Base-by-base conservation (phyloP, 371 early-diverging fungal genomes). In the Nematocida sp. region DNA sequence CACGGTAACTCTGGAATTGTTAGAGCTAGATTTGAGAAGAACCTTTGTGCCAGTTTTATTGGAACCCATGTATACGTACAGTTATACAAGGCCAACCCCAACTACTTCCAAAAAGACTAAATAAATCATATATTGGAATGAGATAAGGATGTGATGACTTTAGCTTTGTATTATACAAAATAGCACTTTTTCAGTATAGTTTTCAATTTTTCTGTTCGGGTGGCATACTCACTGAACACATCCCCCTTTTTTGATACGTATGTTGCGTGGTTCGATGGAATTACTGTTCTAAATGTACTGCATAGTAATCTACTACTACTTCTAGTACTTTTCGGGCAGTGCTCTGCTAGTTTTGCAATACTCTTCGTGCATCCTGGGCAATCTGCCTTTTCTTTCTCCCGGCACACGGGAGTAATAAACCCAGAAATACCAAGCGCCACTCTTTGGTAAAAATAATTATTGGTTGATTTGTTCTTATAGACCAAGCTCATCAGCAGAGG, bases 1-100 rank as follows among this genome's bases (percentile, higher is more conserved):
- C 88, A 87, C 74, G 88, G 88, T 33, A 85, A 85, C 57, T 81
- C 71, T 57, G 88, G 88, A n/a, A 75, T 84, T 15, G 85, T 87
- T 33, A 66, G 82, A 61, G 85, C 83, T 20, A 82, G 72, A 54
- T 87, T 87, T 78, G 82, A 85, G 58, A 85, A 84, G 66, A 86
- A 85, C 73, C 72, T 87, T 50, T 64, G 69, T 3, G 74, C 88
- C 27, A 85, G 75, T 27, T 72, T 56, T 55, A 73, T 86, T 42
- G 84, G 84, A 50, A 71, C 83, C 11, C 18, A 61, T 11, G 86
- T 86, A 23, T 83, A 83, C 72, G 84, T 87, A 27, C 82, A 84
- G 82, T 73, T 87, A 39, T 86, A 85, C 83, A 86, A 83, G 72
- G 82, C 83, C 46, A 85, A 85, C 27, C 44, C 66, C 54, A 70